Conservation (phyloP, 2,329 filamentous ascomycete species). For the Colletotrichum sp. region DNA sequence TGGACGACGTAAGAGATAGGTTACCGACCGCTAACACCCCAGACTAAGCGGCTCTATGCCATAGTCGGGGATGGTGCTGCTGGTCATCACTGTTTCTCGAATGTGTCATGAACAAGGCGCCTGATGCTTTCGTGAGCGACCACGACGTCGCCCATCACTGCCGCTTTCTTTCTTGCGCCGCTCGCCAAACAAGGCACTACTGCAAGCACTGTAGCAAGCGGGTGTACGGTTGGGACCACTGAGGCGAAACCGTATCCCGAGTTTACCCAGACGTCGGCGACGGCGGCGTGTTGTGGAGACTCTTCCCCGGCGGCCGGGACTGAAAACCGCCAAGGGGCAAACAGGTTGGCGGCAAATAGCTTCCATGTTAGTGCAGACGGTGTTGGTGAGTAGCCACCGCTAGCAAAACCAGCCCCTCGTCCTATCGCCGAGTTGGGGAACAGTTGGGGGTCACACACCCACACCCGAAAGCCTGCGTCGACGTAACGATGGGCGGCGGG, state of each 20-base stretch:
- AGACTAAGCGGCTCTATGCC: not conserved
- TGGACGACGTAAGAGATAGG: not conserved
- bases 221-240: not conserved
- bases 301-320: not conserved
- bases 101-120: not conserved
- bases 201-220: conserved; percentile 17
- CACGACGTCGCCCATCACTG: not conserved
- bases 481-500: not conserved
- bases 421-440: not conserved
- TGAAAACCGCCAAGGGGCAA: not conserved
- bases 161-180: not conserved
- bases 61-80: not conserved
- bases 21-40: not conserved
- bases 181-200: not conserved
- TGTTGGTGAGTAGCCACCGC: not conserved
- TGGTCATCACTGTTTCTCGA: not conserved
- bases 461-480: not conserved
- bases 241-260: conserved; percentile 3
- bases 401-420: not conserved
- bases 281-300: not conserved
- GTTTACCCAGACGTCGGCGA: not conserved
- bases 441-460: not conserved
- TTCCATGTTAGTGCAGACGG: not conserved
- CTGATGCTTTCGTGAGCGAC: not conserved
- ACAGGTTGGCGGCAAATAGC: not conserved